phyloP scores from a whole-genome alignment of 768 basidiomycete genomes.

The Phallus indusiatus region DNA sequence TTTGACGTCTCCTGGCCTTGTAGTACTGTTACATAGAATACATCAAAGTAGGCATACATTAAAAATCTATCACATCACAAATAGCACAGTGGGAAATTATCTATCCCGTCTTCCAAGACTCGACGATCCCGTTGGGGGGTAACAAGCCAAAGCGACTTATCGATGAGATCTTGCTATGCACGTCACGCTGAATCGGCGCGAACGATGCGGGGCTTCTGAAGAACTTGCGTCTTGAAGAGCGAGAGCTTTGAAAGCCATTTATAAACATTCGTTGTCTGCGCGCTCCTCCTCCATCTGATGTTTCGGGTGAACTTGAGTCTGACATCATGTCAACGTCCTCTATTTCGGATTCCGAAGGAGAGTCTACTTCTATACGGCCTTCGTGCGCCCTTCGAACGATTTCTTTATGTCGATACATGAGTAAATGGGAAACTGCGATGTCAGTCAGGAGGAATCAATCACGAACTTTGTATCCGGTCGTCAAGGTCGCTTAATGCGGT shows the following conservation, averaged over 20 bases:
- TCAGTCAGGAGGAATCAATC: background rate
- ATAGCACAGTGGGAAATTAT: no score
- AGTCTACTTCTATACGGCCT: slow-evolving; percentile 7
- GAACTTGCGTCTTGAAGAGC: slow-evolving; percentile 5
- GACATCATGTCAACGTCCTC: slow-evolving; percentile 4
- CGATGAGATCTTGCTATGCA: no score
- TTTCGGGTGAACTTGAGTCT: background rate
- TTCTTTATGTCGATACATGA: background rate
- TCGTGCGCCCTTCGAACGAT: slow-evolving; percentile 5
- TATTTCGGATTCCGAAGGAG: slow-evolving; percentile 5
- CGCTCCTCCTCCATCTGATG: slow-evolving; percentile 1
- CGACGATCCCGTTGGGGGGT: no score
- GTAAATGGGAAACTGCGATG: background rate
- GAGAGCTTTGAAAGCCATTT: background rate
- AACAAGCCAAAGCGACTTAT: no score
- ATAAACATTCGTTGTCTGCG: background rate
- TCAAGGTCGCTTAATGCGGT: slow-evolving; percentile 37
- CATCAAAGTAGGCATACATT: no score
- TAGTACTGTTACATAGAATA: no score
- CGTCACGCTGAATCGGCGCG: background rate
- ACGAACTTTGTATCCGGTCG: slow-evolving; percentile 24
- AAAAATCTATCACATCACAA: no score
- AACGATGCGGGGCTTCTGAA: slow-evolving; percentile 6
- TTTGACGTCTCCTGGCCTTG: no score
- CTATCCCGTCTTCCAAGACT: no score